Evolutionary conservation across 768 basidiomycete genomes (phyloP), one percentile per base, ranked within the genome.

Genomic region (Saitozyma podzolica): DNA sequence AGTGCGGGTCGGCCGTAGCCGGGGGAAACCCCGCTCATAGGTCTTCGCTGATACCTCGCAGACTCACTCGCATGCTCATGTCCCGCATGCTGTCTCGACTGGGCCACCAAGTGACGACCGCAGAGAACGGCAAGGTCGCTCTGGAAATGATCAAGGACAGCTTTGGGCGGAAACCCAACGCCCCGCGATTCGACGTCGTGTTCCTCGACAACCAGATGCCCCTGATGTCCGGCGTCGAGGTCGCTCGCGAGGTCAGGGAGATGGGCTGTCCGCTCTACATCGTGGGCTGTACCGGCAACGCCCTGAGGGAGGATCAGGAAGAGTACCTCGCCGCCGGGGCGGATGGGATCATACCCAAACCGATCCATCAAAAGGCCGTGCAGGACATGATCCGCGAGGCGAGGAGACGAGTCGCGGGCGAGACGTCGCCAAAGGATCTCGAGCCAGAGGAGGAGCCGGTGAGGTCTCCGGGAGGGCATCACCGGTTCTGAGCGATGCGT

Each of bases 161-260:
- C 37, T 70, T 70, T 42, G 63, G 67, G n/a, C 56, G 63, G 9
- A 59, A 56, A 54, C 53, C 60, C 1, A 60, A 64, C 6, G 57
- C 63, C 17, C 67, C 61, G 39, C 64, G 54, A 19, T 78, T 65
- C 41, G 75, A 78, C 41, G 64, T 72, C 9, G 60, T 74, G 20
- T 78, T 78, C 67, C 56, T 78, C 14, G 77, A 78, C 70, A 78
- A 78, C 49, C 76, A 78, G 72, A 79, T 79, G 78, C 78, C 78
- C 10, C 50, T 78, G 16, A 78, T 76, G 78, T 66, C 73, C 1
- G 78, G 78, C 20, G 76, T 79, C 19, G 76, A 79, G 58, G 74
- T 73, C 8, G 75, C 71, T 0, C 49, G 65, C 4, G 75, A 76
- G 58, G 68, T 79, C n/a, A 53, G 78, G 48, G 60, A 65, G 19